phyloP scores from a whole-genome alignment of 345 rosid species.

The Eutrema japonicum region DNA sequence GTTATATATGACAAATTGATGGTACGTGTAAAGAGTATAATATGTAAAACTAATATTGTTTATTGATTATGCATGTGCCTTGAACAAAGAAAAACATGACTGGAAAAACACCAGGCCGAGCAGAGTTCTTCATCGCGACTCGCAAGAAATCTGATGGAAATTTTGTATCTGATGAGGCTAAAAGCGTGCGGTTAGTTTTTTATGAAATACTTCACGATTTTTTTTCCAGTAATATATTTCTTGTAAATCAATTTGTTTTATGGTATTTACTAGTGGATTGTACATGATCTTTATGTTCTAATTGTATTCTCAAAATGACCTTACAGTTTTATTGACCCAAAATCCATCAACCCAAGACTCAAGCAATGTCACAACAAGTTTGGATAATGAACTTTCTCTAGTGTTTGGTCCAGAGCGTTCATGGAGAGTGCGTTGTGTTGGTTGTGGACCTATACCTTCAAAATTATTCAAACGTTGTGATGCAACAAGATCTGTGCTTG shows the following conservation, averaged over 20 bases:
- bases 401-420: slow-evolving; percentile 16
- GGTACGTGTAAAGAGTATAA: not conserved
- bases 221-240: too few species aligned
- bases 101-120: not conserved
- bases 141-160: not conserved
- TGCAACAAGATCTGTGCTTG: not conserved
- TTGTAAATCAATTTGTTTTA: not conserved
- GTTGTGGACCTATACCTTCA: not conserved
- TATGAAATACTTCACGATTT: too few species aligned
- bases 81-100: not conserved
- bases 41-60: not conserved
- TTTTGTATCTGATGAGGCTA: not conserved
- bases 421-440: not conserved
- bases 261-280: not conserved
- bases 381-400: slow-evolving; percentile 23
- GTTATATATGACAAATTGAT: not conserved
- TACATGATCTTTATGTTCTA: not conserved
- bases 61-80: not conserved
- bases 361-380: not conserved
- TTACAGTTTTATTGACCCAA: not conserved
- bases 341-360: not conserved
- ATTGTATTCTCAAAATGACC: not conserved
- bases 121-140: not conserved
- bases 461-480: not conserved
- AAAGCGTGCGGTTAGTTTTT: not conserved